Conservation (phyloP, 495 filamentous ascomycete species). For the Annulohypoxylon stygium region DNA sequence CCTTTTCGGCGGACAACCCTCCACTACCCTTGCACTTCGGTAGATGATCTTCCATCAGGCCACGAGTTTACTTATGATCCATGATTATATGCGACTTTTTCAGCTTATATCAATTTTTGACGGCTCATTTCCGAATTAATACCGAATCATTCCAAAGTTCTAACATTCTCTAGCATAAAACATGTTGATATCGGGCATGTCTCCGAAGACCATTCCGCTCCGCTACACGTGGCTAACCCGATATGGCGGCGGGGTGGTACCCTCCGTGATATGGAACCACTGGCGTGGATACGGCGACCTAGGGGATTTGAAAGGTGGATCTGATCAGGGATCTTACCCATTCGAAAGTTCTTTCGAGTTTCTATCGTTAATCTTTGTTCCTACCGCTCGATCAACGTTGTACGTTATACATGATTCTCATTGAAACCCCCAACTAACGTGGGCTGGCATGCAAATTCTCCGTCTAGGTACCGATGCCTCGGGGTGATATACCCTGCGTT, state of each 20-base stretch:
- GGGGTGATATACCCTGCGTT: constrained; percentile 35
- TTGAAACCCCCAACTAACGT: constrained; percentile 11
- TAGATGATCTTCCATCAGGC: constrained; percentile 19
- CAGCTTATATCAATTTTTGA: not conserved
- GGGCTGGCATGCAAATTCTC: constrained; percentile 1
- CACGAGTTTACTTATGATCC: not conserved
- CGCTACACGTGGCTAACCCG: constrained; percentile 46
- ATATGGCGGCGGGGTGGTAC: constrained; percentile 50
- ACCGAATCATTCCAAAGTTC: not conserved
- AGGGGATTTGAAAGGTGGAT: constrained; percentile 1
- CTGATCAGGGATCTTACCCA: constrained; percentile 1
- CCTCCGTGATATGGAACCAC: constrained; percentile 51
- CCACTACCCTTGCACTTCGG: constrained; percentile 40
- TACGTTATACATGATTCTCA: constrained; percentile 14
- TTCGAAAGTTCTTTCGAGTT: constrained; percentile 5
- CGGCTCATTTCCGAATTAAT: not conserved
- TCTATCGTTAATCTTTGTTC: constrained; percentile 7
- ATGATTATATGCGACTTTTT: not conserved
- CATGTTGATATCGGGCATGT: constrained; percentile 17
- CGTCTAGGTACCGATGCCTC: not conserved
- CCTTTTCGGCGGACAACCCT: constrained; percentile 42
- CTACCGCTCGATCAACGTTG: not conserved
- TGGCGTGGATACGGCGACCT: constrained; percentile 27
- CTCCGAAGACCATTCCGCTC: constrained; percentile 36
- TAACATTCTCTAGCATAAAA: not conserved